These are phyloP conservation scores for Camelina neglecta DNA, from an alignment of 345 rosid genomes.

Conservation along the genomic window DNA sequence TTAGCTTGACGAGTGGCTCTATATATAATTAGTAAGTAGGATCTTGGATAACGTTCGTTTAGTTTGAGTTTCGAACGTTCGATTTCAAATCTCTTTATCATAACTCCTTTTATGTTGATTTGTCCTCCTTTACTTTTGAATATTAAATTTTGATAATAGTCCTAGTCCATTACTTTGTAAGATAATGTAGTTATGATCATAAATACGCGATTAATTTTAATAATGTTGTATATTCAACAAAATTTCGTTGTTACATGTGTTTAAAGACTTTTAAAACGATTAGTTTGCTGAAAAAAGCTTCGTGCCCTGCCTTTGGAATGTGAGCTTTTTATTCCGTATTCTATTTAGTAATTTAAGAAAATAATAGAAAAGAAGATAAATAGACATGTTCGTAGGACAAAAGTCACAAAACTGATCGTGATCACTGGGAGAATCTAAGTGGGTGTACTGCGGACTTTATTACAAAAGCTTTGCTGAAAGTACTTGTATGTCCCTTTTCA, in stretches of 20 bases:
- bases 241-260: neutral
- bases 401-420: slow-evolving; percentile 21
- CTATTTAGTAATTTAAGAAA: neutral
- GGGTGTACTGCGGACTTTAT: slow-evolving; percentile 12
- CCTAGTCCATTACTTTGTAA: slow-evolving; percentile 26
- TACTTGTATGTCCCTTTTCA: slow-evolving; percentile 2
- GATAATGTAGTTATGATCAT: neutral
- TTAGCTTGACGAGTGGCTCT: slow-evolving; percentile 19
- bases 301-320: too few relatives aligned
- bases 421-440: slow-evolving; percentile 33
- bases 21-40: slow-evolving; percentile 2
- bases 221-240: neutral
- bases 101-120: too few relatives aligned
- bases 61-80: too few relatives aligned
- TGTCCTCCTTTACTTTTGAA: too few relatives aligned
- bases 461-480: neutral
- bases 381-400: slow-evolving; percentile 20
- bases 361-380: neutral
- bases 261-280: neutral
- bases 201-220: neutral
- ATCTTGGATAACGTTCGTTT: too few relatives aligned
- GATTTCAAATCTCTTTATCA: neutral
- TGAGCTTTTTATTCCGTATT: too few relatives aligned
- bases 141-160: neutral
- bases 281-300: neutral